Evolutionary conservation across 768 basidiomycete genomes (phyloP).

Genomic region (Panellus pusillus): DNA sequence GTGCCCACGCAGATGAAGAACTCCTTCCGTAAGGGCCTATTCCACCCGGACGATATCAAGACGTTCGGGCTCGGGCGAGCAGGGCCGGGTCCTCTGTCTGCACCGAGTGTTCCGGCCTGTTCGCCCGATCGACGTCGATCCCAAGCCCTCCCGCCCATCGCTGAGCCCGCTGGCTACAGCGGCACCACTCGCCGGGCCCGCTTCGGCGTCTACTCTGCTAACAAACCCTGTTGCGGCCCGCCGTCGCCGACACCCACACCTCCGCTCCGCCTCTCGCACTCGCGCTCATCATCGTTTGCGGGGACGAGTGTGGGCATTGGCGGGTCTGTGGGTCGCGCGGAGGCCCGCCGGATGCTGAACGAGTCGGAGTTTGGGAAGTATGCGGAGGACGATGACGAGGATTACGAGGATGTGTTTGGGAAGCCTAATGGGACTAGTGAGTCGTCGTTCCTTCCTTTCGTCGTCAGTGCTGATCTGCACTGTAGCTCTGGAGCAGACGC

Average conservation of each 20-base stretch:
- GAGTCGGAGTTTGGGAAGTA: constrained; percentile 81
- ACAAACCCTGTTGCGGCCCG: constrained; percentile 20
- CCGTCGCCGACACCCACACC: constrained; percentile 8
- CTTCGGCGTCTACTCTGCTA: constrained; percentile 16
- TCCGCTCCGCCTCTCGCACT: constrained; percentile 39
- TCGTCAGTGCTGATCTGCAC: constrained; percentile 4
- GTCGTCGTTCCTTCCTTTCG: constrained; percentile 27
- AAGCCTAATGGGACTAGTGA: constrained; percentile 67
- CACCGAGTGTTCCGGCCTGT: constrained; percentile 54
- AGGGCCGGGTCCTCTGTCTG: constrained; percentile 63
- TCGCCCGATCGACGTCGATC: constrained; percentile 29
- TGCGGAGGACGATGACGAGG: constrained; percentile 83
- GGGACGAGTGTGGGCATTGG: constrained; percentile 40
- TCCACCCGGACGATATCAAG: constrained; percentile 90
- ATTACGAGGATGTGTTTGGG: constrained; percentile 95
- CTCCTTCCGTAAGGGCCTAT: constrained; percentile 68
- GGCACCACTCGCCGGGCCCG: constrained; percentile 28
- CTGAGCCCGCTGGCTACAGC: constrained; percentile 45
- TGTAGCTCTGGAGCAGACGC: constrained; percentile 57
- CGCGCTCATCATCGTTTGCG: constrained; percentile 59
- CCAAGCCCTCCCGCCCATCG: constrained; percentile 52
- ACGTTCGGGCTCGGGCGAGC: constrained; percentile 53
- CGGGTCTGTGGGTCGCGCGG: constrained; percentile 68
- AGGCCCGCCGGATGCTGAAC: constrained; percentile 54
- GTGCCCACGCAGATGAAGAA: constrained; percentile 59